Conservation (phyloP, 306 rosid species). For the Fagus crenata region DNA sequence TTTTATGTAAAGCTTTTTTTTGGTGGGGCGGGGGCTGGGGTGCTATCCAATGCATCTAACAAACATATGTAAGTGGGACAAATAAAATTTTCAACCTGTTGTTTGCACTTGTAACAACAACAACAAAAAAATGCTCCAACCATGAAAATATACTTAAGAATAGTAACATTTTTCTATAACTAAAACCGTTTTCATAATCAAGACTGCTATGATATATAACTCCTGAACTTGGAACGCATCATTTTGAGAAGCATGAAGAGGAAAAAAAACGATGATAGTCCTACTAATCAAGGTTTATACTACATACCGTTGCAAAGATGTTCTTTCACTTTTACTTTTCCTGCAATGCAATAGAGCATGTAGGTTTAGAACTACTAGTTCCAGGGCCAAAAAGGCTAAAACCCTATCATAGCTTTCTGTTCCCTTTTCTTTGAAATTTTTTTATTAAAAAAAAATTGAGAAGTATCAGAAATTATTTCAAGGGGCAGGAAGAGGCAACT, state of each 20-base stretch:
- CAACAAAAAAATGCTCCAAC: not conserved
- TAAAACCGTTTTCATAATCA: not conserved
- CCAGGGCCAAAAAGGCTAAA: not conserved
- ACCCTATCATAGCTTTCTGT: not conserved
- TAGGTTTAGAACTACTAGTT: not conserved
- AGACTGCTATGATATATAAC: not conserved
- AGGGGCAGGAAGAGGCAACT: not conserved
- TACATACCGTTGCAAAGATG: constrained; percentile 22
- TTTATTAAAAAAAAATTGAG: not conserved
- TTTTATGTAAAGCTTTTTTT: not conserved
- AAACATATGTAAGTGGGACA: not conserved
- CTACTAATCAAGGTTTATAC: not conserved
- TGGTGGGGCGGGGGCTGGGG: too few species aligned
- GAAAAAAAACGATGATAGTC: not conserved
- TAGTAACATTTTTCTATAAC: not conserved
- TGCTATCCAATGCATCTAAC: not conserved
- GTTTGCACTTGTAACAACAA: not conserved
- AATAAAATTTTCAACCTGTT: not conserved
- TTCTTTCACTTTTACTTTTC: constrained; percentile 18
- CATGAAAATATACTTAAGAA: not conserved
- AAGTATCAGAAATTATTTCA: not conserved
- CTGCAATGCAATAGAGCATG: constrained; percentile 18
- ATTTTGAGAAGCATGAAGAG: not conserved
- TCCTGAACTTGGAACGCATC: not conserved
- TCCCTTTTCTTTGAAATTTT: not conserved